phyloP scores from a whole-genome alignment of 331 rosid species.

The Pyracantha coccinea region DNA sequence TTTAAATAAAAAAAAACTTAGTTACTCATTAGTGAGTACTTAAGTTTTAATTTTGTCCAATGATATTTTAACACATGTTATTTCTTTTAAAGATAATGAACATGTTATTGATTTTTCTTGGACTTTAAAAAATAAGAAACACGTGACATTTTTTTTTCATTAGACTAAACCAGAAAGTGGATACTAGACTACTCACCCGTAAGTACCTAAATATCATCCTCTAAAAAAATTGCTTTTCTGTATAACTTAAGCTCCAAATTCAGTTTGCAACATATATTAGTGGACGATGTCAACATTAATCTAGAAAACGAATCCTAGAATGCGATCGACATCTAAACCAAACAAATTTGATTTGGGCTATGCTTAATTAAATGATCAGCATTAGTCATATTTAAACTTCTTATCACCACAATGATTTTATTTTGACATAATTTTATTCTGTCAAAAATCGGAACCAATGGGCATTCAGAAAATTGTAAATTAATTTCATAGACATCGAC shows the following conservation, averaged over 20 bases:
- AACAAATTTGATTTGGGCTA: background rate
- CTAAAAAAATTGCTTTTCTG: background rate
- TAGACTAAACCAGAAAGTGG: no score
- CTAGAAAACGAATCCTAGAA: conserved; percentile 21
- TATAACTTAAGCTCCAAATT: background rate
- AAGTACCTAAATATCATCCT: no score
- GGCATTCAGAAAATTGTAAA: background rate
- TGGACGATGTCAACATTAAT: conserved; percentile 31
- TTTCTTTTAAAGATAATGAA: background rate
- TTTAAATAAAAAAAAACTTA: no score
- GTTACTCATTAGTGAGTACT: no score
- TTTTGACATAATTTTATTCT: background rate
- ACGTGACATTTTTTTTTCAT: no score
- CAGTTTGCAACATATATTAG: conserved; percentile 16
- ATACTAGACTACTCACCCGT: no score
- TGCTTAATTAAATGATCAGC: background rate
- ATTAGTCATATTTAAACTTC: background rate
- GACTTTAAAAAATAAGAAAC: no score
- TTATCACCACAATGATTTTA: conserved; percentile 7
- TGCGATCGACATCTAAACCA: background rate
- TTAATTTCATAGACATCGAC: conserved; percentile 7
- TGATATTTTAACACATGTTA: background rate
- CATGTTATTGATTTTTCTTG: no score
- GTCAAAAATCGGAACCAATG: conserved; percentile 5
- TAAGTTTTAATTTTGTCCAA: no score